phyloP scores from a whole-genome alignment of 371 early-diverging fungal genomes.

The Catenaria anguillulae region DNA sequence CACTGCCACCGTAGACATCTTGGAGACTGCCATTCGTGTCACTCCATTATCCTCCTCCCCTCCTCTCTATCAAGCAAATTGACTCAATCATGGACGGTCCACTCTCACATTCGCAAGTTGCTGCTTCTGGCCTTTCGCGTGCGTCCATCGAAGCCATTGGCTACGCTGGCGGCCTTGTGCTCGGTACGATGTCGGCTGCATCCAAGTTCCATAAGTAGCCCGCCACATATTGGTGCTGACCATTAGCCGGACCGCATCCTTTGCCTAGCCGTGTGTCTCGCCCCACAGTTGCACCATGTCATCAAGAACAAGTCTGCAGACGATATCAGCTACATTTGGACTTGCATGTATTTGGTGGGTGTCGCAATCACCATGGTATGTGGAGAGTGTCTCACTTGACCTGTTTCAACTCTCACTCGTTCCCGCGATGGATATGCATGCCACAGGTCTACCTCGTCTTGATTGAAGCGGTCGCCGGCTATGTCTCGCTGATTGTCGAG shows the following conservation, averaged over 20 bases:
- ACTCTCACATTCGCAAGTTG: too few relatives aligned
- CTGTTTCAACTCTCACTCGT: too few relatives aligned
- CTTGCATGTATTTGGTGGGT: background rate
- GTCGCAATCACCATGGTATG: background rate
- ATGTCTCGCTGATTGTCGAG: background rate
- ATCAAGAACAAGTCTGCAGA: background rate
- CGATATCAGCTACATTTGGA: background rate
- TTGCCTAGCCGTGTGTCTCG: background rate
- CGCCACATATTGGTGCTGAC: too few relatives aligned
- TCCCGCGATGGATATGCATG: too few relatives aligned
- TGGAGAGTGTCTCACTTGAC: background rate
- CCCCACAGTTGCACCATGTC: background rate
- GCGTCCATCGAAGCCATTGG: background rate
- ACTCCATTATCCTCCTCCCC: too few relatives aligned
- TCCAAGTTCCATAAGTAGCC: background rate
- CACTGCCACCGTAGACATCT: too few relatives aligned
- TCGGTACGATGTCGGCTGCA: background rate
- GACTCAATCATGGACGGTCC: too few relatives aligned
- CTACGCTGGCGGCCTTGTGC: background rate
- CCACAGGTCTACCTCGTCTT: background rate
- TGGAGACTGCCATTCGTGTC: too few relatives aligned
- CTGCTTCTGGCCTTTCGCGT: background rate
- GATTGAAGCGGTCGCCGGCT: background rate
- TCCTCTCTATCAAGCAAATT: too few relatives aligned
- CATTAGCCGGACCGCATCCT: too few relatives aligned